A percentile compares a stretch with the other conserved stretches of the same genome.
Conservation (phyloP, 139 green algal genomes). For the Chlorella sp. region DNA sequence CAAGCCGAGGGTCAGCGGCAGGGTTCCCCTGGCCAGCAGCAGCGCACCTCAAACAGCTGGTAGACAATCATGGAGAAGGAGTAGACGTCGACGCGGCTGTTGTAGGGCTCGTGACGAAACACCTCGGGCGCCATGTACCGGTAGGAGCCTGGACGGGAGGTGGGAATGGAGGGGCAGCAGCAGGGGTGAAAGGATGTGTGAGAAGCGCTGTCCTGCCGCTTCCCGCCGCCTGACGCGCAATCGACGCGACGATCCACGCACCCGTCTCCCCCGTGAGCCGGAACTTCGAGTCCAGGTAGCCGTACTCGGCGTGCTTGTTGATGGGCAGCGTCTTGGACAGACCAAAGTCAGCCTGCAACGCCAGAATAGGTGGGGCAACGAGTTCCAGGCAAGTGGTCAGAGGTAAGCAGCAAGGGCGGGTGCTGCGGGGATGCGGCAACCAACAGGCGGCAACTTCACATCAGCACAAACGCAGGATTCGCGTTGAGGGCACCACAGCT, state of each 20-base stretch:
- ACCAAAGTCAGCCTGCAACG: conserved; percentile 75
- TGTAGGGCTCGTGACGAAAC: conserved; percentile 77
- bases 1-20: no score
- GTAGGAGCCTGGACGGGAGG: conserved; percentile 46
- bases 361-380: no score
- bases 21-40: no score
- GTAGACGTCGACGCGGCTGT: conserved; percentile 71
- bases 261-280: conserved; percentile 89
- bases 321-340: conserved; percentile 86
- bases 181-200: no score
- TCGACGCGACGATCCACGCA: neutral
- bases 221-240: no score
- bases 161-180: no score
- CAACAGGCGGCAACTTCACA: neutral
- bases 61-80: conserved; percentile 68
- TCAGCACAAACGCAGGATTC: neutral
- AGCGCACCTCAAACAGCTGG: conserved; percentile 58
- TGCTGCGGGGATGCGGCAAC: neutral
- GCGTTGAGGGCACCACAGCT: neutral
- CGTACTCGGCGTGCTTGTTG: conserved; percentile 70
- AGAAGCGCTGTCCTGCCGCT: no score
- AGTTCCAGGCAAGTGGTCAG: neutral
- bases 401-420: no score
- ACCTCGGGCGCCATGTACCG: conserved; percentile 73
- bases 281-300: conserved; percentile 67